These are phyloP conservation scores for Podila epigama DNA, from an alignment of 192 early-diverging fungal genomes.

Conservation along the genomic window DNA sequence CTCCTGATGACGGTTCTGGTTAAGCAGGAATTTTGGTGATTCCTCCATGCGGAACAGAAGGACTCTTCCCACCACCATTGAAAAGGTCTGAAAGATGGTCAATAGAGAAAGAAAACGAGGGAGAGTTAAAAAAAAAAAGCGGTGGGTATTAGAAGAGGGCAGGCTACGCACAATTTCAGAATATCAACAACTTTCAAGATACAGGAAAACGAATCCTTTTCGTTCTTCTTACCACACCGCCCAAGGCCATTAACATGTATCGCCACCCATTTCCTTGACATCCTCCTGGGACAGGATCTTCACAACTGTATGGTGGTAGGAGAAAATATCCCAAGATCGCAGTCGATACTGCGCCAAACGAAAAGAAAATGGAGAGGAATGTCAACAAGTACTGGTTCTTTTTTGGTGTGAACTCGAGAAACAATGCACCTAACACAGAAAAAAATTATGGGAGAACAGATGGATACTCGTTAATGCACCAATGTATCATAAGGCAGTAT, in stretches of 20 bases:
- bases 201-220: no score
- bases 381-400: conserved; percentile 83
- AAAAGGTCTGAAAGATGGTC: conserved; percentile 56
- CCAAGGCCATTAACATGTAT: conserved; percentile 69
- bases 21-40: conserved; percentile 81
- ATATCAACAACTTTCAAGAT: no score
- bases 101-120: no score
- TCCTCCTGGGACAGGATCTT: conserved; percentile 58
- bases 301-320: conserved; percentile 74
- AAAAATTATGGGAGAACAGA: neutral
- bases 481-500: no score
- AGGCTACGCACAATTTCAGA: no score
- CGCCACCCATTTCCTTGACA: conserved; percentile 83
- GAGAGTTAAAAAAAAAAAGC: no score
- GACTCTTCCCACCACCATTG: conserved; percentile 77
- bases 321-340: conserved; percentile 70
- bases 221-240: conserved; percentile 54
- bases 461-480: no score
- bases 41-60: conserved; percentile 76
- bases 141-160: no score
- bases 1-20: conserved; percentile 66
- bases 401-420: conserved; percentile 85
- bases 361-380: conserved; percentile 85
- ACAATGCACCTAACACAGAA: conserved; percentile 70
- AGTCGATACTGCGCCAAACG: conserved; percentile 78